Base-by-base conservation (phyloP, 73 alveolate species). In the Paramecium caudatum region DNA sequence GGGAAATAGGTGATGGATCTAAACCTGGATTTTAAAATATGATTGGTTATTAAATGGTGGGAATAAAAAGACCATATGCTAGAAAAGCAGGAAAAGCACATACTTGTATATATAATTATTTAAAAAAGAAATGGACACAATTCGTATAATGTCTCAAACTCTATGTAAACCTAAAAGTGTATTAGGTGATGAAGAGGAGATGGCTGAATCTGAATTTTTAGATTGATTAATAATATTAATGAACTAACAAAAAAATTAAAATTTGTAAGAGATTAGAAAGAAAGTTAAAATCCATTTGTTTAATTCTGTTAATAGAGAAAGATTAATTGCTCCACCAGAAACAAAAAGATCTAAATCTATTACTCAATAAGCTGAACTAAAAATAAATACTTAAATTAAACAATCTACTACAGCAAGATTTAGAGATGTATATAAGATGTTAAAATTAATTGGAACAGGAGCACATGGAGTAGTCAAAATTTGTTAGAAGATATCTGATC, bases 401-500 rank as follows among this genome's bases (percentile, higher is more conserved):
- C 70, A 49, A 49, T 17, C 27, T 1, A 49, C 19, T 21, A 49
- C 25, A 32, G 9, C 41, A 13, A 63, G 13, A 63, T 63, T 63
- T 23, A 19, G 30, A 78, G 69, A 50, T 4, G 94, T 30, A 5
- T 85, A 85, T 16, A 74, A 21, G 65, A 34, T 94, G 8, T 95
- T 96, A 1, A 91, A 95, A 46, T 39, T 74, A 34, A 88, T 95
- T 17, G 87, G 87, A 17, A 19, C 4, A 6, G 87, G 87, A 8
- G 87, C 65, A 34, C 87, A 70, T 70, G 87, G 65, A 15, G 62
- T 74, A 36, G 88, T 74, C 17, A 74, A 74, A 47, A 74, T 45
- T 25, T 74, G 88, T 74, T 39, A 74, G 30, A 39, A 39, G 43
- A 41, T 27, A 17, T 16, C 1, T 16, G 88, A 43, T 74, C n/a